phyloP scores from a whole-genome alignment of 106 monocot genomes.

The Ottelia alismoides region DNA sequence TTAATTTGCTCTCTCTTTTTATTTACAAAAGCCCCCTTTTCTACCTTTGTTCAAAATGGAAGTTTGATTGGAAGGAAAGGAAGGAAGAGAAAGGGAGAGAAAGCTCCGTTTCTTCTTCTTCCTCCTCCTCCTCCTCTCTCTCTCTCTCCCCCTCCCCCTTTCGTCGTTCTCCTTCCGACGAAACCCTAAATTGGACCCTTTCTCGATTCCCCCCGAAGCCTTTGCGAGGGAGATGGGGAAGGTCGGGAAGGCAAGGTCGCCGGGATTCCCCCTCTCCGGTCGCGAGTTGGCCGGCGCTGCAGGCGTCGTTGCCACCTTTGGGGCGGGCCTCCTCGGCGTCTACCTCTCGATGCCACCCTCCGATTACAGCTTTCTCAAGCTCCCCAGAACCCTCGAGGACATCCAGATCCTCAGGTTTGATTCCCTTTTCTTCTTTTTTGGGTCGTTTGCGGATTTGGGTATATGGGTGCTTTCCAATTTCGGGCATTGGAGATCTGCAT shows the following conservation, averaged over 20 bases:
- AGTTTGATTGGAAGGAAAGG: background rate
- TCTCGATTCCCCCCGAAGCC: too few species aligned
- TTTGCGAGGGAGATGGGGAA: slow-evolving; percentile 13
- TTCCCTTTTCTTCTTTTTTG: background rate
- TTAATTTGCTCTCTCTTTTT: background rate
- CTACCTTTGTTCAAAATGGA: background rate
- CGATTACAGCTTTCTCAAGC: slow-evolving; percentile 94
- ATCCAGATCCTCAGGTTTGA: slow-evolving; percentile 55
- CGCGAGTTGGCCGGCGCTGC: slow-evolving; percentile 39
- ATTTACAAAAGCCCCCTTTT: background rate
- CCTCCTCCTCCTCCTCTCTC: background rate
- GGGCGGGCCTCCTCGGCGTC: slow-evolving; percentile 48
- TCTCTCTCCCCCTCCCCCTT: background rate
- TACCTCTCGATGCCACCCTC: slow-evolving; percentile 79
- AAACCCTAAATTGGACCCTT: too few species aligned
- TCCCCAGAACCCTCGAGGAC: slow-evolving; percentile 73
- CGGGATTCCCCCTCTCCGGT: slow-evolving; percentile 34
- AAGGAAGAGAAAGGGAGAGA: background rate
- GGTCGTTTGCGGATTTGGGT: background rate
- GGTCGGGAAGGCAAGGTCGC: background rate
- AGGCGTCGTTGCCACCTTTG: slow-evolving; percentile 34
- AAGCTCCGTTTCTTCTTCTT: background rate
- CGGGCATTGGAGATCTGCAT: too few species aligned
- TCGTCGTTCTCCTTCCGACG: background rate
- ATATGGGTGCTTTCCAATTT: background rate